Evolutionary conservation across 108 stramenopile genomes (phyloP).

Genomic region (Cyclostephanos invisitatus): DNA sequence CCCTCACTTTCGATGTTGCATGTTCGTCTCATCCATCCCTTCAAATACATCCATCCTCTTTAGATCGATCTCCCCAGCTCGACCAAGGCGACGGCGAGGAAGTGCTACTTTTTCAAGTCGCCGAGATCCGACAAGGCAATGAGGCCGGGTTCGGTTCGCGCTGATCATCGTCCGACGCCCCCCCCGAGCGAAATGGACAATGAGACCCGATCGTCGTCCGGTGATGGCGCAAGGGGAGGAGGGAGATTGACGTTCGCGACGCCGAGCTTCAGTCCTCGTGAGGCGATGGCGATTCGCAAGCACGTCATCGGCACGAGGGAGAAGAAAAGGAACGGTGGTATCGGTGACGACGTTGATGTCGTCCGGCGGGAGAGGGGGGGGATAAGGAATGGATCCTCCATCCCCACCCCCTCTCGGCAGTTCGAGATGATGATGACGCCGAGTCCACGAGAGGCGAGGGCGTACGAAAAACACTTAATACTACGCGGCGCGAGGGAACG

Average conservation of each 20-base stretch:
- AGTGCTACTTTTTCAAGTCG: constrained; percentile 19
- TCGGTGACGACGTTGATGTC: neutral
- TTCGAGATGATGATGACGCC: neutral
- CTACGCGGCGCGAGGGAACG: constrained; percentile 10
- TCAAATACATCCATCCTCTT: too few relatives aligned
- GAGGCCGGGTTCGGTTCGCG: neutral
- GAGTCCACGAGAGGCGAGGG: constrained; percentile 13
- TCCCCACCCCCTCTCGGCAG: neutral
- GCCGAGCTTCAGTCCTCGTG: neutral
- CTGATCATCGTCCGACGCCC: neutral
- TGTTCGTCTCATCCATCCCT: neutral
- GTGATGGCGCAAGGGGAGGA: neutral
- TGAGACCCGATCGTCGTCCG: neutral
- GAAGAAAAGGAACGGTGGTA: neutral
- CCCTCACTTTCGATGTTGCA: too few relatives aligned
- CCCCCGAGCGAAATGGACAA: neutral
- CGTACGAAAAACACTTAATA: constrained; percentile 13
- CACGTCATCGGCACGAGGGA: neutral
- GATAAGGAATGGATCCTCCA: neutral
- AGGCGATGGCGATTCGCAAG: neutral
- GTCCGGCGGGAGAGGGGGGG: neutral
- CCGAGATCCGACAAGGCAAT: neutral
- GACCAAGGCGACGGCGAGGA: constrained; percentile 15
- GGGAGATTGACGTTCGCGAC: neutral
- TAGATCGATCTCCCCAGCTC: constrained; percentile 8